Evolutionary conservation across 371 early-diverging fungal species (phyloP), one percentile per base, ranked within the genome.

Genomic region (Rhizopus arrhizus): DNA sequence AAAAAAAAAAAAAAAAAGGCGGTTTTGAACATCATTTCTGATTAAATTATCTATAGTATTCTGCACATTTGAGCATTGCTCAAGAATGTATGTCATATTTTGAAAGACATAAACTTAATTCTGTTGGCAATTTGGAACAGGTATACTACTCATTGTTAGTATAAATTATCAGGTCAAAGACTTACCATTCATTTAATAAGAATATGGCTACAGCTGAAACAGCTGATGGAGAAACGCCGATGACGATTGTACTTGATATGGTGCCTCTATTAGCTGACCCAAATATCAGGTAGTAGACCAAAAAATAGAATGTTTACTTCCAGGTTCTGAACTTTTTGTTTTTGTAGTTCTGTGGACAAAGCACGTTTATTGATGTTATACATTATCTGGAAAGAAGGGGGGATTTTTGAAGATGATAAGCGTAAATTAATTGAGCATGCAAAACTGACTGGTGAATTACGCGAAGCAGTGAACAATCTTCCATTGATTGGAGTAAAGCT

Each of bases 131-230:
- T 38, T 81, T 96, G 33, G 96, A 97, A 66, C 92, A 91, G 80
- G 87, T 85, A 65, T 32, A 45, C 8, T 32, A 32, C 15, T 3
- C 9, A 9, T 10, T 3, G 22, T 34, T 40, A 33, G 31, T 43
- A 5, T 41, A 12, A 4, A n/a, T 54, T 29, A 54, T 16, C 33
- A 13, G 22, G 42, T 5, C 38, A 28, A 48, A 47, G 75, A 38
- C n/a, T 35, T 33, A 38, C 0, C 42, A 13, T 16, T 13, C n/a
- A 9, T 9, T 43, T 43, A 13, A 38, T 5, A 58, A 94, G 84
- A 93, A 96, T 65, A 81, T 97, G 61, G 95, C 91, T 0, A 92
- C 91, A 12, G 97, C 97, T 13, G 91, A 89, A 65, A 94, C 91
- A 4, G 78, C 93, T 0, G 91, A 91, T 49, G 97, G 96, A 7